Conservation (phyloP, 495 filamentous ascomycete genomes). For the Haplographium delicatum region DNA sequence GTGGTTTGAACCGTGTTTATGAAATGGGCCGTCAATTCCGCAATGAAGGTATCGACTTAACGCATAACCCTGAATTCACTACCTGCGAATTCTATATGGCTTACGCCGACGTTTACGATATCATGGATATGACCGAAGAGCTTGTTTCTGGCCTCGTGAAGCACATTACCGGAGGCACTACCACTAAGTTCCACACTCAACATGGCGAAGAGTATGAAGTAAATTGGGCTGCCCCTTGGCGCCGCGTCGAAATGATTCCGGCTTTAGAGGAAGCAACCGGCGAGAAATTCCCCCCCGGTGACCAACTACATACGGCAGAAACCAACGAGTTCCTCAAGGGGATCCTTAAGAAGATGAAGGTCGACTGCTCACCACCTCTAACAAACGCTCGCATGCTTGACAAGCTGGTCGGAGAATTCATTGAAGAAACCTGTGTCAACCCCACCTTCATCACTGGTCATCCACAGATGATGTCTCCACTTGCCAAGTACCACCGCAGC, state of each 20-base stretch:
- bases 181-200: slow-evolving; percentile 77
- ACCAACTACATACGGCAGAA: slow-evolving; percentile 84
- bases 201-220: slow-evolving; percentile 78
- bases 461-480: slow-evolving; percentile 95
- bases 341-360: slow-evolving; percentile 79
- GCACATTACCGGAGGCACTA: slow-evolving; percentile 75
- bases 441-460: slow-evolving; percentile 94
- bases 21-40: slow-evolving; percentile 89
- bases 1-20: slow-evolving; percentile 87
- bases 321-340: slow-evolving; percentile 80
- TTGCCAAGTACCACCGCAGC: slow-evolving; percentile 89
- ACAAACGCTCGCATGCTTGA: slow-evolving; percentile 98
- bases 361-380: slow-evolving; percentile 83
- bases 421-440: slow-evolving; percentile 89
- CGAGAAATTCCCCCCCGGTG: slow-evolving; percentile 86
- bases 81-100: slow-evolving; percentile 97
- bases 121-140: slow-evolving; percentile 92
- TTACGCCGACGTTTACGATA: slow-evolving; percentile 86
- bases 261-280: slow-evolving; percentile 83
- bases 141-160: slow-evolving; percentile 90
- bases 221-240: slow-evolving; percentile 96
- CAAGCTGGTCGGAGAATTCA: slow-evolving; percentile 93
- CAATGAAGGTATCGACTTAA: slow-evolving; percentile 93
- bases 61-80: slow-evolving; percentile 98
- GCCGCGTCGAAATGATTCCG: slow-evolving; percentile 92